phyloP scores from a whole-genome alignment of 202 grass and related monocot genomes.

The Alloteropsis angusta region DNA sequence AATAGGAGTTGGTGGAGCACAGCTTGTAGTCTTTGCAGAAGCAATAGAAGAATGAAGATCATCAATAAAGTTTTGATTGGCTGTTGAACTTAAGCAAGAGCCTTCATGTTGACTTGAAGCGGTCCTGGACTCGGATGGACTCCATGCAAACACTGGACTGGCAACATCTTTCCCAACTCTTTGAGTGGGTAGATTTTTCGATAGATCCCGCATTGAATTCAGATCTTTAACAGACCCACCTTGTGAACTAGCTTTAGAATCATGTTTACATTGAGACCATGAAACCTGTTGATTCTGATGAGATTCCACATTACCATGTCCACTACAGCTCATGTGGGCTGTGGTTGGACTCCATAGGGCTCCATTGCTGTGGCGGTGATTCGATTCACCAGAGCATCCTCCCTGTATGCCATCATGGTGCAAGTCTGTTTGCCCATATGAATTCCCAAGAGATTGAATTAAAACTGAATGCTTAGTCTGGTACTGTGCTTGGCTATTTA shows the following conservation, averaged over 20 bases:
- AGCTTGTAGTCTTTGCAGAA: slow-evolving; percentile 28
- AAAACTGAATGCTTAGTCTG: slow-evolving; percentile 25
- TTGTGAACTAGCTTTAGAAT: slow-evolving; percentile 31
- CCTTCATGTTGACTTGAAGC: slow-evolving; percentile 47
- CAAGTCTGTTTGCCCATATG: slow-evolving; percentile 23
- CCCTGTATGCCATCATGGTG: slow-evolving; percentile 32
- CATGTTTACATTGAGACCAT: slow-evolving; percentile 26
- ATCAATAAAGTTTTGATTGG: slow-evolving; percentile 28
- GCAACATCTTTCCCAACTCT: slow-evolving; percentile 27
- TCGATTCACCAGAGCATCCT: slow-evolving; percentile 40
- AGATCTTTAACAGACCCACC: slow-evolving; percentile 31
- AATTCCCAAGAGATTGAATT: slow-evolving; percentile 23
- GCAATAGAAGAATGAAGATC: slow-evolving; percentile 42
- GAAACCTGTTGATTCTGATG: slow-evolving; percentile 30
- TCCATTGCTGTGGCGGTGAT: slow-evolving; percentile 21
- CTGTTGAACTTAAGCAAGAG: slow-evolving; percentile 42
- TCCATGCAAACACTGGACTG: slow-evolving; percentile 37
- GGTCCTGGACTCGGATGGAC: slow-evolving; percentile 41
- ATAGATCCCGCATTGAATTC: slow-evolving; percentile 17
- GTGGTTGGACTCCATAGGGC: slow-evolving; percentile 30
- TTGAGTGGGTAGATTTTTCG: slow-evolving; percentile 25
- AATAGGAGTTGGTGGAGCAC: slow-evolving; percentile 39
- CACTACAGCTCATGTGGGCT: slow-evolving; percentile 15
- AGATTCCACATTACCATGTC: slow-evolving; percentile 29
- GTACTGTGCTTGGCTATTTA: slow-evolving; percentile 15